Evolutionary conservation across 306 rosid genomes (phyloP), one percentile per base, ranked within the genome.

Genomic region (Cucumis melo): DNA sequence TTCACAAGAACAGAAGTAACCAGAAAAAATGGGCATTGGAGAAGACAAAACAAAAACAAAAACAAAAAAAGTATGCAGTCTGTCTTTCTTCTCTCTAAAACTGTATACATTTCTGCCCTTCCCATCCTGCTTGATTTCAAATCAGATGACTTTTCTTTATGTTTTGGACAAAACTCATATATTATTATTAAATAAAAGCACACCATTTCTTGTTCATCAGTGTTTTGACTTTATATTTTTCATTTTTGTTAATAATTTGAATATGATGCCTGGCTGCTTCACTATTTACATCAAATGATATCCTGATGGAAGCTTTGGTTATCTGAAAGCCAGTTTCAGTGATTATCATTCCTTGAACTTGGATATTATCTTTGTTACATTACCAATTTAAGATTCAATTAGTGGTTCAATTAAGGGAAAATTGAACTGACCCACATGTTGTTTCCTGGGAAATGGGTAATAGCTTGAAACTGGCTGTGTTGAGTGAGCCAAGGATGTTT

Each of bases 141-240:
- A 72, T 72, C 76, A 24, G 42, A 72, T 29, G 24, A 27, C 76
- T 51, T 72, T 72, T 54, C 60, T 72, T 29, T 50, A 29, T 50
- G 76, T 72, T 51, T 72, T 48, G 76, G 61, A 72, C 61, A 17
- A 72, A 72, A 72, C 61, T 72, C 59, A 48, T 15, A 70, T 70
- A 29, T 72, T 72, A 72, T 72, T 72, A 51, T 72, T 51, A 72
- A 72, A 72, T 72, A 72, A 72, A 71, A 72, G 44, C 76, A 50
- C 44, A 72, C 10, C 29, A 72, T 50, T 72, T 72, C 21, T 27
- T 72, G 76, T 72, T 72, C 59, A 48, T 15, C 21, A 72, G 15
- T 72, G 74, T 42, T 61, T 46, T 50, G 57, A 46, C 75, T 44
- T 70, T 32, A n/a, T 32, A 32, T 32, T 11, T 36, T 36, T 3